Evolutionary conservation across 164 flowering plant genomes (phyloP).

Genomic region (Nymphaea thermarum): DNA sequence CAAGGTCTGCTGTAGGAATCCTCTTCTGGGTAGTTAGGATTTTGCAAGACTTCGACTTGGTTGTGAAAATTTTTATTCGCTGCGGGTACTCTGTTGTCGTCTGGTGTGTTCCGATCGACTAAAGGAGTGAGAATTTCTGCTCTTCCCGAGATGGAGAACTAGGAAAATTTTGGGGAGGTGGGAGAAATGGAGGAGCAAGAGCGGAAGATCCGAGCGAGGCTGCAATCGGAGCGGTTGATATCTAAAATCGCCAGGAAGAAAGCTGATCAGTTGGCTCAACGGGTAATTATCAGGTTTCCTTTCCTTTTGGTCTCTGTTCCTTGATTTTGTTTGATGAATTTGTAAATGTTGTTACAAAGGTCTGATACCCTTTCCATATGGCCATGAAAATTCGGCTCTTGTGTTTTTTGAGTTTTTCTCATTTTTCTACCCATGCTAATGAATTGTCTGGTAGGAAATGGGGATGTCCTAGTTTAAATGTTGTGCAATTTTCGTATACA

Average conservation of each 20-base stretch:
- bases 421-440: no score
- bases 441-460: no score
- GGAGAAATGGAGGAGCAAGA: slow-evolving; percentile 25
- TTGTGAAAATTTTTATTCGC: background rate
- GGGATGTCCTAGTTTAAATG: no score
- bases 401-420: no score
- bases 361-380: no score
- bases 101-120: background rate
- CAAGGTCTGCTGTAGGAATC: background rate
- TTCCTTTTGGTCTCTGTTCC: background rate
- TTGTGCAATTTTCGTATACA: no score
- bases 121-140: background rate
- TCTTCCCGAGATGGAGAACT: background rate
- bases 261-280: slow-evolving; percentile 70
- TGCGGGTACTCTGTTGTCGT: no score
- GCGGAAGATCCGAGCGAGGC: slow-evolving; percentile 75
- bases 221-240: slow-evolving; percentile 77
- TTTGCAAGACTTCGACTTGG: background rate
- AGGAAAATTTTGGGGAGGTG: background rate
- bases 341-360: no score
- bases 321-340: no score
- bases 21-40: background rate
- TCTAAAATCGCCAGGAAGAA: slow-evolving; percentile 67
- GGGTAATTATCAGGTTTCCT: slow-evolving; percentile 18
- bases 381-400: no score